Evolutionary conservation across 129 eudicot species (phyloP).

Genomic region (Tagetes patula): DNA sequence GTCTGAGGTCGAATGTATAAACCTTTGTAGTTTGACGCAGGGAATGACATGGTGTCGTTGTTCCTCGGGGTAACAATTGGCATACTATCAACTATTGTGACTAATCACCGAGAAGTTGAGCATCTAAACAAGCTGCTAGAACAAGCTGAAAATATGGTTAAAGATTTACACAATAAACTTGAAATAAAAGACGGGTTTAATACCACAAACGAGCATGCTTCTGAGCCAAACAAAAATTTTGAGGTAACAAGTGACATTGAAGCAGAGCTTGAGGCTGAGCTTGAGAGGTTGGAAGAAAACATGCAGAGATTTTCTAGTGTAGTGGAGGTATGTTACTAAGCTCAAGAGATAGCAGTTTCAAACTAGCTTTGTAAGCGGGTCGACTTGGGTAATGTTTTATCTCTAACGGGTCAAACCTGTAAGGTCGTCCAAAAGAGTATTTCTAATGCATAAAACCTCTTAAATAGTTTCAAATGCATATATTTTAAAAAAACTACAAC

Average conservation of each 20-base stretch:
- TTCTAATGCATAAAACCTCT: not conserved
- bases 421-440: not conserved
- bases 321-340: slow-evolving; percentile 46
- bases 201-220: slow-evolving; percentile 44
- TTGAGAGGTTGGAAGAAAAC: slow-evolving; percentile 66
- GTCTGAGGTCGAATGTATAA: not conserved
- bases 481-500: not conserved
- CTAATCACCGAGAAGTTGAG: slow-evolving; percentile 45
- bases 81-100: slow-evolving; percentile 36
- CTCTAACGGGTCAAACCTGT: not conserved
- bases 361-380: not conserved
- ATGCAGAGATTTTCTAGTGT: slow-evolving; percentile 43
- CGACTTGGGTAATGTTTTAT: not conserved
- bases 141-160: slow-evolving; percentile 59
- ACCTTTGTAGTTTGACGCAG: slow-evolving; percentile 14
- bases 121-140: slow-evolving; percentile 53
- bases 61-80: slow-evolving; percentile 63
- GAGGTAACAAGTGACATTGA: slow-evolving; percentile 61
- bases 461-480: not conserved
- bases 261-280: slow-evolving; percentile 88
- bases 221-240: slow-evolving; percentile 34
- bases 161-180: slow-evolving; percentile 68
- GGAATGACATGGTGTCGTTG: slow-evolving; percentile 43
- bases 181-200: slow-evolving; percentile 58
- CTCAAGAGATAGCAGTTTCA: not conserved